phyloP scores from a whole-genome alignment of 768 basidiomycete species.

The Kwoniella botswanensis region DNA sequence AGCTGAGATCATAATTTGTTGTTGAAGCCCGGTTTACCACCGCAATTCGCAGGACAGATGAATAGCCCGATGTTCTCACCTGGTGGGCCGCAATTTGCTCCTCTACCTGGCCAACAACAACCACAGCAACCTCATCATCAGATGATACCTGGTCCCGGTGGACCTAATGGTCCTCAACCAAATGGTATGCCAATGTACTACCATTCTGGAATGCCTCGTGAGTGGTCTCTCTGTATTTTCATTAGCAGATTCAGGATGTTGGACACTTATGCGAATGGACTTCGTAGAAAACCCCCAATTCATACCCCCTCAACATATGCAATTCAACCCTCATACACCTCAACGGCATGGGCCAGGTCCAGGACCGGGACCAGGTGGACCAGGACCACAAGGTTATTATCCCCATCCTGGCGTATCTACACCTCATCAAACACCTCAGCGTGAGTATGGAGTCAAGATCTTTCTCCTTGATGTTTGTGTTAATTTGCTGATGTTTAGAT shows the following conservation, averaged over 20 bases:
- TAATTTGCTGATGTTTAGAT: background rate
- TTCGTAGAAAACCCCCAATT: slow-evolving; percentile 39
- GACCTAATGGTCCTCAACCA: slow-evolving; percentile 28
- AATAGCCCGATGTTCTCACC: slow-evolving; percentile 46
- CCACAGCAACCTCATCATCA: slow-evolving; percentile 32
- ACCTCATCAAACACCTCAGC: slow-evolving; percentile 51
- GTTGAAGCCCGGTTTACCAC: slow-evolving; percentile 32
- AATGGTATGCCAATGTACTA: slow-evolving; percentile 52
- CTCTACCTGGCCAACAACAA: slow-evolving; percentile 23
- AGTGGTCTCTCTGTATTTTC: slow-evolving; percentile 9
- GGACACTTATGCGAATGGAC: background rate
- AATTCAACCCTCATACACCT: slow-evolving; percentile 37
- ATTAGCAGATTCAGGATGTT: background rate
- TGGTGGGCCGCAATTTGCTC: slow-evolving; percentile 28
- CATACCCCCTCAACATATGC: slow-evolving; percentile 47
- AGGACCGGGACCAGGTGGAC: slow-evolving; percentile 24
- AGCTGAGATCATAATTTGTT: background rate
- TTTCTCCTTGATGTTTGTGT: too few relatives aligned
- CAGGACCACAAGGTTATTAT: slow-evolving; percentile 23
- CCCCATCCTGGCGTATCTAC: slow-evolving; percentile 24
- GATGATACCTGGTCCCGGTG: slow-evolving; percentile 37
- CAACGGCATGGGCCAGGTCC: slow-evolving; percentile 36
- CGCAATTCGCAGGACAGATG: slow-evolving; percentile 36
- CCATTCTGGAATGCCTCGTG: slow-evolving; percentile 48
- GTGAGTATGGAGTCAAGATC: slow-evolving; percentile 27